These are phyloP conservation scores for Russula dissimulans DNA, from an alignment of 768 basidiomycete genomes.

Conservation along the genomic window DNA sequence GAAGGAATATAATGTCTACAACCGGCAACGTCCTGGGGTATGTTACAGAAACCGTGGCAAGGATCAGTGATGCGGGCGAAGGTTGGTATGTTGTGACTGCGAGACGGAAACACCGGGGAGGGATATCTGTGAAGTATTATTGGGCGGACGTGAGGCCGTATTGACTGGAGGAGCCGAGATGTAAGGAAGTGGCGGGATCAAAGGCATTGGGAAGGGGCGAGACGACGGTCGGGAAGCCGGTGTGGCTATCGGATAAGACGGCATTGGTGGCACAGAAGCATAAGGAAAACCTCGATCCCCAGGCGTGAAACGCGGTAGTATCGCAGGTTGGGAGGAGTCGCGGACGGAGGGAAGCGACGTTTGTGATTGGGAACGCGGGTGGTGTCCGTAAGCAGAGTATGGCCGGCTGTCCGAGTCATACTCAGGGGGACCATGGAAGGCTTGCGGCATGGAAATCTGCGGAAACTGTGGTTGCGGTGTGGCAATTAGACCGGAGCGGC, in stretches of 20 bases:
- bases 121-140: not conserved
- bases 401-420: conserved; percentile 1
- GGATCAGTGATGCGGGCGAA: not conserved
- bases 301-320: not conserved
- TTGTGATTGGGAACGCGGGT: conserved; percentile 5
- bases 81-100: not conserved
- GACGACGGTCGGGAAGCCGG: not conserved
- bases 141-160: conserved; percentile 4
- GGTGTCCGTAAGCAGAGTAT: not conserved
- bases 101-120: not conserved
- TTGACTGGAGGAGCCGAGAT: conserved; percentile 1
- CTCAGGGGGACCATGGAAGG: not conserved
- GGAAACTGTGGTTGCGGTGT: conserved; percentile 11
- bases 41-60: not conserved
- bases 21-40: not conserved
- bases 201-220: not conserved
- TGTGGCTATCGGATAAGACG: not conserved
- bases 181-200: not conserved
- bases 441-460: not conserved
- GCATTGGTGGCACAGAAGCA: not conserved
- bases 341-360: not conserved
- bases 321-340: not conserved
- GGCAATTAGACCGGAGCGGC: conserved; percentile 5
- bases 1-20: not conserved
- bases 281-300: conserved; percentile 13